phyloP scores from a whole-genome alignment of 2,329 filamentous ascomycete genomes.

The Clathrospora elynae region DNA sequence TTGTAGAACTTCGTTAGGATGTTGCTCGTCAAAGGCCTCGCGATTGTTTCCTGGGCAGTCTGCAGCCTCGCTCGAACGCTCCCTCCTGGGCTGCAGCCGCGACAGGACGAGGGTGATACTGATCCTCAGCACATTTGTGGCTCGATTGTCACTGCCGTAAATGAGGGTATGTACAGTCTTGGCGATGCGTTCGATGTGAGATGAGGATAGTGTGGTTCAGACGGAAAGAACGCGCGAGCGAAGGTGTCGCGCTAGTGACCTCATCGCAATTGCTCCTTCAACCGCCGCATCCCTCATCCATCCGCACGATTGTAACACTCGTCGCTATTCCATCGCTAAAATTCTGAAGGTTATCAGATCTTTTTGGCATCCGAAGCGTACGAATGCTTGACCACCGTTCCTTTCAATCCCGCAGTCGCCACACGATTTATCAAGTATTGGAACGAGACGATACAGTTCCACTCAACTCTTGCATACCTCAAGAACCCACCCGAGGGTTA shows the following conservation, averaged over 20 bases:
- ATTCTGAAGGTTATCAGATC: neutral
- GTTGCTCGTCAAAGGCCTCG: neutral
- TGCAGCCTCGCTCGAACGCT: neutral
- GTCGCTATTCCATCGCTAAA: neutral
- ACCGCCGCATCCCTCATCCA: neutral
- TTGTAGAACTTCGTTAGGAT: neutral
- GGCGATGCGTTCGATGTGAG: too few relatives aligned
- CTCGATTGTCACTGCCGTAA: neutral
- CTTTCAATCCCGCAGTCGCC: slow-evolving; percentile 54
- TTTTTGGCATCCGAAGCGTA: slow-evolving; percentile 16
- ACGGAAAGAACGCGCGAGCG: too few relatives aligned
- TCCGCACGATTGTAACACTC: too few relatives aligned
- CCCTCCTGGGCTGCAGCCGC: neutral
- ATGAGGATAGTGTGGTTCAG: too few relatives aligned
- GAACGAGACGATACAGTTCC: slow-evolving; percentile 54
- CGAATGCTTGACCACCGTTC: slow-evolving; percentile 52
- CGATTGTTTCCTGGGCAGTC: neutral
- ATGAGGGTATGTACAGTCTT: neutral
- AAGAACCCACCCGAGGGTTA: slow-evolving; percentile 50
- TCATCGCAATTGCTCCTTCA: neutral
- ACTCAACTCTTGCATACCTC: slow-evolving; percentile 52
- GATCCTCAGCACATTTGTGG: neutral
- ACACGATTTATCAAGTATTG: slow-evolving; percentile 53
- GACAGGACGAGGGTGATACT: neutral
- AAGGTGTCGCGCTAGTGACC: too few relatives aligned